Conservation (phyloP, 2,329 filamentous ascomycete genomes). For the Hypoxylon sp. region DNA sequence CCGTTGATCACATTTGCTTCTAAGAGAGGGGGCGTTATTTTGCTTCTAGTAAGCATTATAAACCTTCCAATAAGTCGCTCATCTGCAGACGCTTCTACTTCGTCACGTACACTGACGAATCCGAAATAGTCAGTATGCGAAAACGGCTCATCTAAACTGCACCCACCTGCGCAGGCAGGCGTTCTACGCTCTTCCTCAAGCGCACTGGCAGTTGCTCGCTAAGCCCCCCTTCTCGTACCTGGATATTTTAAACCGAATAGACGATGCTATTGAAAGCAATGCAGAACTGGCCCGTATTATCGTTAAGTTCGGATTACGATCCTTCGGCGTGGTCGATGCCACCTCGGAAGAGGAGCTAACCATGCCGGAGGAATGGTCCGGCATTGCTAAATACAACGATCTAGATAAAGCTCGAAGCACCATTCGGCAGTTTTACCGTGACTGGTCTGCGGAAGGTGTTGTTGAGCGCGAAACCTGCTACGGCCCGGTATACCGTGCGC, state of each 20-base stretch:
- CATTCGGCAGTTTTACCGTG: conserved; percentile 92
- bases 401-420: conserved; percentile 94
- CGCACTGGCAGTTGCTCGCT: conserved; percentile 87
- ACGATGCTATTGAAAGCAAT: conserved; percentile 91
- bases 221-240: conserved; percentile 86
- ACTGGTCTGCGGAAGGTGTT: conserved; percentile 87
- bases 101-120: conserved; percentile 38
- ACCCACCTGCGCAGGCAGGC: conserved; percentile 92
- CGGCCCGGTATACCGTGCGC: conserved; percentile 76
- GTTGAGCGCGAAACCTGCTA: conserved; percentile 84
- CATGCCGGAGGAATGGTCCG: conserved; percentile 76
- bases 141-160: conserved; percentile 87
- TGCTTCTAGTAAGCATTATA: conserved; percentile 33
- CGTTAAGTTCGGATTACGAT: conserved; percentile 75
- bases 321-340: conserved; percentile 69
- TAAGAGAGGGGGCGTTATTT: conserved; percentile 33
- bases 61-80: conserved; percentile 22
- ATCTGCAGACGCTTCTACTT: conserved; percentile 6
- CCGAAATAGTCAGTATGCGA: conserved; percentile 80
- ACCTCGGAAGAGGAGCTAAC: conserved; percentile 58
- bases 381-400: conserved; percentile 79
- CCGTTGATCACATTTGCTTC: conserved; percentile 22
- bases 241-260: conserved; percentile 81
- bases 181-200: conserved; percentile 89
- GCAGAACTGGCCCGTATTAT: conserved; percentile 86